Percentiles rank a stretch among this genome's conserved stretches.
These are phyloP conservation scores for Cyberlindnera maritima DNA, from an alignment of 805 yeast genomes.

Conservation along the genomic window DNA sequence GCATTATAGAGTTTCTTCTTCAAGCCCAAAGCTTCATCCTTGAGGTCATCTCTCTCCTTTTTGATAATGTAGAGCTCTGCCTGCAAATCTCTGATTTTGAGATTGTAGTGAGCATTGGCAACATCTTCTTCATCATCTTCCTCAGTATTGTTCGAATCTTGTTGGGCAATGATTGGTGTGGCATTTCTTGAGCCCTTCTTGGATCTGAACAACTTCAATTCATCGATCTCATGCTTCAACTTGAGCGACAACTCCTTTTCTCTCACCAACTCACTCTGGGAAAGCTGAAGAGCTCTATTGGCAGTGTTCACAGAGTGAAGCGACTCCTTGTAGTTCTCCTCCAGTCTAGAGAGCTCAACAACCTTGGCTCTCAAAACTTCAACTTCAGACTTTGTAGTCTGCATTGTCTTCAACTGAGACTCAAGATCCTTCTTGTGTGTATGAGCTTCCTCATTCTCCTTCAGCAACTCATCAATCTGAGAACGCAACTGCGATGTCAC, in stretches of 20 bases:
- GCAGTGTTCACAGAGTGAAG: slow-evolving; percentile 71
- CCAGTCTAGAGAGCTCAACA: slow-evolving; percentile 41
- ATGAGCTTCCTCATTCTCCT: slow-evolving; percentile 43
- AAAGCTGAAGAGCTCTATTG: slow-evolving; percentile 66
- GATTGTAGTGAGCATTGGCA: slow-evolving; percentile 57
- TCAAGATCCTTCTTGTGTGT: slow-evolving; percentile 32
- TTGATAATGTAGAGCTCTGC: slow-evolving; percentile 79
- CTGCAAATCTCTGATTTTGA: slow-evolving; percentile 77
- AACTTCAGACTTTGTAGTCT: slow-evolving; percentile 21
- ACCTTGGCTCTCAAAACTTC: slow-evolving; percentile 31
- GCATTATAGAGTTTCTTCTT: slow-evolving; percentile 51
- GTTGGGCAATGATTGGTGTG: slow-evolving; percentile 25
- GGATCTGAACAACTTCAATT: slow-evolving; percentile 53
- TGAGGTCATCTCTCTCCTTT: slow-evolving; percentile 81
- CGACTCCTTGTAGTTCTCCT: slow-evolving; percentile 69
- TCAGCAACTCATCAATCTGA: slow-evolving; percentile 55
- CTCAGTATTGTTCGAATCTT: slow-evolving; percentile 21
- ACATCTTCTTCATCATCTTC: slow-evolving; percentile 32
- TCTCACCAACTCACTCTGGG: slow-evolving; percentile 67
- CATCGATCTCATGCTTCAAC: slow-evolving; percentile 65
- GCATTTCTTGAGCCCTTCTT: slow-evolving; percentile 31
- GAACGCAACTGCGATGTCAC: slow-evolving; percentile 38
- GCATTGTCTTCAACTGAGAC: slow-evolving; percentile 29
- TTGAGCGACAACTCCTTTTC: slow-evolving; percentile 54
- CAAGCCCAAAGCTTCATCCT: slow-evolving; percentile 53